Evolutionary conservation across 805 yeast genomes (phyloP).

Genomic region (Wickerhamomyces ciferrii): DNA sequence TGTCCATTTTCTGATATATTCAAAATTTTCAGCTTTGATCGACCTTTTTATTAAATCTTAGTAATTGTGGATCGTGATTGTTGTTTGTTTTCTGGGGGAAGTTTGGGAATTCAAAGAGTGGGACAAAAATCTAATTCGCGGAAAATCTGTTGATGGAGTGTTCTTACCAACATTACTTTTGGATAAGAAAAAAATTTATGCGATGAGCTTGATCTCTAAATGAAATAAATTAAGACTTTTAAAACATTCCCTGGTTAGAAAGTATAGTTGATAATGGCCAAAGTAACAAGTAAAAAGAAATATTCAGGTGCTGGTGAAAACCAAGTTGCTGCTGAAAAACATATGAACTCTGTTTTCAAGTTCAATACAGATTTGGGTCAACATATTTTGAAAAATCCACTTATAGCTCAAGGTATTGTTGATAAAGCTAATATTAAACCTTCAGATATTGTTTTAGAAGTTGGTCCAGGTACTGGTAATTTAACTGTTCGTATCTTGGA

Average conservation of each 20-base stretch:
- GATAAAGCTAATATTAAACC: slow-evolving; percentile 94
- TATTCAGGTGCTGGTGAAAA: slow-evolving; percentile 42
- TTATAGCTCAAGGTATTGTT: slow-evolving; percentile 96
- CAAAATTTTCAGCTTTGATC: neutral
- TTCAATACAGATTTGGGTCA: slow-evolving; percentile 97
- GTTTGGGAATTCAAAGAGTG: too few relatives aligned
- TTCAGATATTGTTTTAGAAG: slow-evolving; percentile 88
- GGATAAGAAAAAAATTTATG: slow-evolving; percentile 1
- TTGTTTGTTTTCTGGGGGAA: neutral
- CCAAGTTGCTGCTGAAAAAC: slow-evolving; percentile 65
- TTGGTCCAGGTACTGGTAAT: slow-evolving; percentile 99
- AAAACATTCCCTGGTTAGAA: neutral
- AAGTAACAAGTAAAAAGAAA: slow-evolving; percentile 55
- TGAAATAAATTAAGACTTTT: neutral
- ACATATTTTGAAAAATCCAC: slow-evolving; percentile 92
- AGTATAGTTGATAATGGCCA: slow-evolving; percentile 11
- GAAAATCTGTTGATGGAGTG: neutral
- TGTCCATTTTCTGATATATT: neutral
- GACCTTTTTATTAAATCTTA: too few relatives aligned
- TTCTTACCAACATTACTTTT: neutral
- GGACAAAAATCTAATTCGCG: neutral
- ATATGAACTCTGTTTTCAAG: slow-evolving; percentile 81
- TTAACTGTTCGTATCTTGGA: slow-evolving; percentile 89
- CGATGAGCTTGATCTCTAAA: neutral
- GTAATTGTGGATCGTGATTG: too few relatives aligned